These are phyloP conservation scores for Ceratorhiza oryzae-sativae DNA, from an alignment of 1,284 basidiomycete species.

Conservation along the genomic window DNA sequence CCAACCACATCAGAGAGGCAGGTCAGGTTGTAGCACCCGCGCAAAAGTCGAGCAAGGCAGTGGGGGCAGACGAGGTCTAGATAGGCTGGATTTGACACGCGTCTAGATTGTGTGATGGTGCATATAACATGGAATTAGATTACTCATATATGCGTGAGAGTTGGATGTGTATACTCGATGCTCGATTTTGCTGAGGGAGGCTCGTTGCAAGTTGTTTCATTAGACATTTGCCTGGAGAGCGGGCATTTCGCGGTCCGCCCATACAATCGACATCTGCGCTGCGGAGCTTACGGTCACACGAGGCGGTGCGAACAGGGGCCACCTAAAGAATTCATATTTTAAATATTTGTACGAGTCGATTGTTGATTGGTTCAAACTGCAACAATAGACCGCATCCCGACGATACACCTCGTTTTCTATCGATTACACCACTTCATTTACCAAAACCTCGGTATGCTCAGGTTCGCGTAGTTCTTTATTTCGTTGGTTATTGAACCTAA, in stretches of 20 bases:
- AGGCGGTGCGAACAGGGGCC: background rate
- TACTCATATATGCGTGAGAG: no score
- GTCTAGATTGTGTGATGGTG: no score
- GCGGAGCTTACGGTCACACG: conserved; percentile 17
- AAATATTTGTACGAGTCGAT: background rate
- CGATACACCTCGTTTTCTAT: conserved; percentile 21
- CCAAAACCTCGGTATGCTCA: background rate
- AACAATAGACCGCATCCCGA: conserved; percentile 6
- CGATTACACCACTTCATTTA: conserved; percentile 4
- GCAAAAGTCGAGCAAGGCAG: no score
- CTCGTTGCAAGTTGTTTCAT: conserved; percentile 7
- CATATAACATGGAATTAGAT: no score
- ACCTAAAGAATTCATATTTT: background rate
- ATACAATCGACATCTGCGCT: conserved; percentile 1
- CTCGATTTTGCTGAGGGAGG: no score
- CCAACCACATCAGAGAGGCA: no score
- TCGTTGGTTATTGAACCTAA: background rate
- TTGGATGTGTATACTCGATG: no score
- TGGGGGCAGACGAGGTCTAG: no score
- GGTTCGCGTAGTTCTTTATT: background rate
- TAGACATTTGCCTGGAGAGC: conserved; percentile 1
- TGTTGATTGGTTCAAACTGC: conserved; percentile 25
- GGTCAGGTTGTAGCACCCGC: no score
- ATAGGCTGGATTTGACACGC: no score
- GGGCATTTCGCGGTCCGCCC: conserved; percentile 13